Evolutionary conservation across 108 stramenopile species (phyloP).

Genomic region (Cylindrotheca closterium): DNA sequence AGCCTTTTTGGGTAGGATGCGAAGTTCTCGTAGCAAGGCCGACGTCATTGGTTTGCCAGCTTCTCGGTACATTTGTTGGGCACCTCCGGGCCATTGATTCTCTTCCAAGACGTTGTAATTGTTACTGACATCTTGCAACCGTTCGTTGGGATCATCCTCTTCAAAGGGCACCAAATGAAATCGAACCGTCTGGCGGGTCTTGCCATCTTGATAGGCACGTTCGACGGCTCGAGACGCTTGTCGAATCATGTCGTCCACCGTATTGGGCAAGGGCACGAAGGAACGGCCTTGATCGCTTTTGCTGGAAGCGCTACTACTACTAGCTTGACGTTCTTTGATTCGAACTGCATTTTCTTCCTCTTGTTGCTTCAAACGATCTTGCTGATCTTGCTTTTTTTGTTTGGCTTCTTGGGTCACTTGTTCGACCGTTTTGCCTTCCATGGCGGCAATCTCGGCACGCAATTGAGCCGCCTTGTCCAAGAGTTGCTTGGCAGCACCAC

Average conservation of each 20-base stretch:
- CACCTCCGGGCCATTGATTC: conserved; percentile 80
- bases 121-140: neutral
- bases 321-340: conserved; percentile 5
- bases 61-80: conserved; percentile 84
- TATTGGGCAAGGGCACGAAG: conserved; percentile 54
- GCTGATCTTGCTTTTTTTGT: conserved; percentile 26
- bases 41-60: conserved; percentile 66
- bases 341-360: conserved; percentile 10
- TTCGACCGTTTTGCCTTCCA: conserved; percentile 74
- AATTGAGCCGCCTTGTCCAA: conserved; percentile 59
- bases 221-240: conserved; percentile 76
- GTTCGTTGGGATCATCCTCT: no score
- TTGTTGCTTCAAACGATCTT: neutral
- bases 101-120: conserved; percentile 37
- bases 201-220: conserved; percentile 70
- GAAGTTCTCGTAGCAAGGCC: conserved; percentile 54
- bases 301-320: conserved; percentile 1
- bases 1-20: conserved; percentile 27
- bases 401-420: conserved; percentile 67
- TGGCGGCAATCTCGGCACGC: conserved; percentile 68
- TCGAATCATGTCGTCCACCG: conserved; percentile 53
- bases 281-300: conserved; percentile 6
- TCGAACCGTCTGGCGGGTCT: conserved; percentile 70
- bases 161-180: conserved; percentile 51
- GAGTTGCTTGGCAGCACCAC: conserved; percentile 54